Percentiles rank a stretch among this genome's conserved stretches.
Conservation (phyloP, 768 basidiomycete species). For the Mycena vitilis region DNA sequence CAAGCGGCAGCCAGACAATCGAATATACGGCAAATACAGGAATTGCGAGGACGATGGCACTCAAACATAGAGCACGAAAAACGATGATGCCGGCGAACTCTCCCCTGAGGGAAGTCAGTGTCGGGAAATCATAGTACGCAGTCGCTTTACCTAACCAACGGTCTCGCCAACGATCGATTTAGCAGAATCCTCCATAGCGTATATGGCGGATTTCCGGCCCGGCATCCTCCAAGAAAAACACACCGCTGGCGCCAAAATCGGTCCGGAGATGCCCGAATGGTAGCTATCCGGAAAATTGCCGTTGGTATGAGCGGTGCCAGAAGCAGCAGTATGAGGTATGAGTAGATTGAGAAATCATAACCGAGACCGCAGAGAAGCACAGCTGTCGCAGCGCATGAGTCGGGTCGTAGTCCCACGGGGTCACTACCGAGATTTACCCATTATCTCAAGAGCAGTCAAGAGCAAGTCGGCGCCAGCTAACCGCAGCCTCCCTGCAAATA, state of each 20-base stretch:
- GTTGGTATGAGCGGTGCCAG: not conserved
- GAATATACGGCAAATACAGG: not conserved
- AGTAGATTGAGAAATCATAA: no score
- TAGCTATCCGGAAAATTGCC: not conserved
- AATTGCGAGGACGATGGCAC: not conserved
- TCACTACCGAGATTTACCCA: no score
- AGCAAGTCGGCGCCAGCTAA: no score
- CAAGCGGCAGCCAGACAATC: not conserved
- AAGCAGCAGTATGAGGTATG: no score
- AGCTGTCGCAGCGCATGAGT: no score
- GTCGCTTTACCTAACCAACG: not conserved
- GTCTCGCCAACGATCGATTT: constrained; percentile 4
- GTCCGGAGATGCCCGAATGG: not conserved
- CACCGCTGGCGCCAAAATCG: not conserved
- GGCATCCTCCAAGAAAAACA: not conserved
- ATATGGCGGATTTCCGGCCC: constrained; percentile 1
- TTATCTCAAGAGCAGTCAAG: no score
- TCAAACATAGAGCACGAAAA: not conserved
- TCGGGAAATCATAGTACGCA: not conserved
- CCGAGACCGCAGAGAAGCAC: no score
- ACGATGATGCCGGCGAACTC: not conserved
- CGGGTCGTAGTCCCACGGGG: no score
- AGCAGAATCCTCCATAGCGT: constrained; percentile 4
- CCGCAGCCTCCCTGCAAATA: no score
- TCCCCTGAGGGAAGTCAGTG: not conserved